phyloP scores from a whole-genome alignment of 805 yeast species.

The Wickerhamiella slavikovae region DNA sequence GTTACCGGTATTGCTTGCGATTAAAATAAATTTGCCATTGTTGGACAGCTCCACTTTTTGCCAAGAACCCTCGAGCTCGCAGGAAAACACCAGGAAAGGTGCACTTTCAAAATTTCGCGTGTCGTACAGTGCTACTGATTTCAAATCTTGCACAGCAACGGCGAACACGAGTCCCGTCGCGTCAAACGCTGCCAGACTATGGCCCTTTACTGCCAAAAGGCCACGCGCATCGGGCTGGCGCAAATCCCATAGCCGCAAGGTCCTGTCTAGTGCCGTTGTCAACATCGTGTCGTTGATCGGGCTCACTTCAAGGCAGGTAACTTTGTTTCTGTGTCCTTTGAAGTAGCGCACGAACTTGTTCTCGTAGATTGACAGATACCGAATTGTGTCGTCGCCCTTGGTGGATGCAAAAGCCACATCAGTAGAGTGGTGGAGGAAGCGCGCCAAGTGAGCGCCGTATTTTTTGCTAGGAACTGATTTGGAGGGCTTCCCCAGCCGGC shows the following conservation, averaged over 20 bases:
- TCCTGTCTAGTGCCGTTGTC: constrained; percentile 52
- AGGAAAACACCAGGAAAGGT: constrained; percentile 30
- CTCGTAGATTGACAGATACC: constrained; percentile 57
- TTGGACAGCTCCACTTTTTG: constrained; percentile 59
- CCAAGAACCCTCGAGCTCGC: constrained; percentile 26
- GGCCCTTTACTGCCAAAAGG: constrained; percentile 30
- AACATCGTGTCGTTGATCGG: constrained; percentile 47
- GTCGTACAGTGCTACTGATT: constrained; percentile 39
- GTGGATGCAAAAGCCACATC: constrained; percentile 75
- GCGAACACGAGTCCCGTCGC: constrained; percentile 74
- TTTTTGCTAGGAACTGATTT: constrained; percentile 66
- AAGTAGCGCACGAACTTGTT: constrained; percentile 71
- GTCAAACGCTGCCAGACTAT: constrained; percentile 49
- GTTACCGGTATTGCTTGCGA: constrained; percentile 33
- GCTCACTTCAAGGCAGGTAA: constrained; percentile 48
- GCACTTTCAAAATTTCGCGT: constrained; percentile 32
- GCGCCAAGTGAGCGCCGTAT: constrained; percentile 77
- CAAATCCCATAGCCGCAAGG: constrained; percentile 77
- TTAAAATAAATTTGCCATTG: constrained; percentile 42
- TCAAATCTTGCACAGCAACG: constrained; percentile 27
- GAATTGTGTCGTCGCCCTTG: constrained; percentile 33
- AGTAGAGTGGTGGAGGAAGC: constrained; percentile 54
- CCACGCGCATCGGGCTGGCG: constrained; percentile 49
- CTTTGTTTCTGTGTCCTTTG: constrained; percentile 66
- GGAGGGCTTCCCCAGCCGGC: constrained; percentile 31